Conservation (phyloP, 192 early-diverging fungal species). For the Entomortierella lignicola region DNA sequence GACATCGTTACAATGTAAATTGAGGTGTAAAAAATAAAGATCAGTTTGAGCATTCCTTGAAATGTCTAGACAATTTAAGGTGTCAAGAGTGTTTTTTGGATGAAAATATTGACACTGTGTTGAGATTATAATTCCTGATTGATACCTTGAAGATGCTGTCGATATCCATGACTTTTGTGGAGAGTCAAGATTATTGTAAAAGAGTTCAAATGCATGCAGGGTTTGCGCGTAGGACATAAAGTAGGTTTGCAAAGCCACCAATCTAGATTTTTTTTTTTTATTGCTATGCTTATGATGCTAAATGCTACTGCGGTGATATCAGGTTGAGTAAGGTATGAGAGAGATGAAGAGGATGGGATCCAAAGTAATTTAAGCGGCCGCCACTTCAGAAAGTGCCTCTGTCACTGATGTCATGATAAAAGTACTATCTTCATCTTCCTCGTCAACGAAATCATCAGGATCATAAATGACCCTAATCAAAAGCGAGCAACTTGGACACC, state of each 20-base stretch:
- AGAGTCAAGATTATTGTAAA: neutral
- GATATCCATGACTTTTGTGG: constrained; percentile 34
- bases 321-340: neutral
- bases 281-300: constrained; percentile 32
- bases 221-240: neutral
- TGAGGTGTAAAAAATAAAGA: neutral
- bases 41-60: neutral
- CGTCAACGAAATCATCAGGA: constrained; percentile 69
- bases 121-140: neutral
- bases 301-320: neutral
- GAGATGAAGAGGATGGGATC: neutral
- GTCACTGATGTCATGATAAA: constrained; percentile 50
- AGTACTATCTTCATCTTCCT: constrained; percentile 61
- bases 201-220: neutral
- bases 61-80: neutral
- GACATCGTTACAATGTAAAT: constrained; percentile 1
- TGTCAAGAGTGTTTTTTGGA: neutral
- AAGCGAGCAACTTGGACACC: constrained; percentile 94
- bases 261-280: constrained; percentile 63
- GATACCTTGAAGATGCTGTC: constrained; percentile 50
- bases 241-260: neutral
- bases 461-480: constrained; percentile 94
- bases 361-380: constrained; percentile 19
- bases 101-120: neutral
- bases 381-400: constrained; percentile 53